Evolutionary conservation across 2,329 filamentous ascomycete species (phyloP), one percentile per base, ranked within the genome.

Genomic region (Xylaria sp.): DNA sequence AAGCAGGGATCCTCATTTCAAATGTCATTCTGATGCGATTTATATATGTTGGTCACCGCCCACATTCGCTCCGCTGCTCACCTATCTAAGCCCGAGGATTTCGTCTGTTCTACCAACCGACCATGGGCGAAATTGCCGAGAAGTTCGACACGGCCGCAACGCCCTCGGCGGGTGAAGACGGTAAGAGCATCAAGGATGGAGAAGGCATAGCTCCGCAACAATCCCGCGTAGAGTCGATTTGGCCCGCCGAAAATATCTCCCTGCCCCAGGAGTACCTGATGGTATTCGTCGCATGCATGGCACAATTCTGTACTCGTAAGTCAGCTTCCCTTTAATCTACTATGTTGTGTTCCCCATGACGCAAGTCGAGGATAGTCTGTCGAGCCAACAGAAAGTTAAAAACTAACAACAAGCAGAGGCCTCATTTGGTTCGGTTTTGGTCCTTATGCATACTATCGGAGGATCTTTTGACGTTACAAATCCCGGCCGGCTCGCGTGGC

Each of bases 401-500:
- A 49, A 29, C 60, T 62, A 37, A 61, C 25, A 17, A 35, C 23
- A 3, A 29, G 17, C 37, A 68, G 66, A 67, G 43, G 54, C 62
- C 13, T 62, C 62, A 4, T 68, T 65, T 27, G 54, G 41, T n/a
- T 51, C 60, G 11, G 49, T 46, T 1, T 43, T 68, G 38, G 8
- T 58, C 19, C 58, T 70, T 15, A 54, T 81, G 25, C 75, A 80
- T 43, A 71, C 78, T 56, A 82, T 85, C 49, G 79, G 76, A 13
- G 64, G 71, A 4, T 74, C 71, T 19, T 81, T 83, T 57, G 72
- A 70, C 10, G 73, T 77, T 55, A 69, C 69, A 1, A 75, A 76
- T 52, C 75, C 77, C 2, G 79, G 76, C 29, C 71, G 77, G 44
- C 70, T 78, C 29, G 73, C 74, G 15, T 83, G 80, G 81, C 74